phyloP scores from a whole-genome alignment of 345 rosid genomes.

The Odontarrhena argentea region DNA sequence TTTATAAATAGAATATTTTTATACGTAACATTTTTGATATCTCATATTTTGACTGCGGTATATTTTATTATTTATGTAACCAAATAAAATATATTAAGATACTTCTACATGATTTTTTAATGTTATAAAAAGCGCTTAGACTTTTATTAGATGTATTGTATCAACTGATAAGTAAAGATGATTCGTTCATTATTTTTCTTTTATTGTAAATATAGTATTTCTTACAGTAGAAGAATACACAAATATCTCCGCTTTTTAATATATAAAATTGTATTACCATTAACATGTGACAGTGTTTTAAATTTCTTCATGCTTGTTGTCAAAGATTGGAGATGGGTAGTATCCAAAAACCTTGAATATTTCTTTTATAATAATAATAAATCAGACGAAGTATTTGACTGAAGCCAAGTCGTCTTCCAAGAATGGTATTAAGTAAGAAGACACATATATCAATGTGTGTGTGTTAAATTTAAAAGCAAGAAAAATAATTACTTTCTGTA shows the following conservation, averaged over 20 bases:
- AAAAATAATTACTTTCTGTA: conserved; percentile 15
- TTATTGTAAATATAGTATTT: not conserved
- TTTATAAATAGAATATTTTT: no score
- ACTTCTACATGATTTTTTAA: not conserved
- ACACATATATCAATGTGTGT: conserved; percentile 24
- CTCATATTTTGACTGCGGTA: not conserved
- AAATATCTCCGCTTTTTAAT: conserved; percentile 11
- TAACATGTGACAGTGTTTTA: conserved; percentile 1
- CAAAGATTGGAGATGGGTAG: not conserved
- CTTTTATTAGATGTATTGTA: not conserved
- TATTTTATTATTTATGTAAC: not conserved
- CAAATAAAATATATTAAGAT: not conserved
- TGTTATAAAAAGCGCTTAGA: not conserved
- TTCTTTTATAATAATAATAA: not conserved
- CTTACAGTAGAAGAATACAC: conserved; percentile 22
- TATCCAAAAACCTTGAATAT: conserved; percentile 4
- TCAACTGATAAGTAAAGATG: not conserved
- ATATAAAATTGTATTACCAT: not conserved
- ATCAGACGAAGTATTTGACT: conserved; percentile 38
- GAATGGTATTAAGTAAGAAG: conserved; percentile 15
- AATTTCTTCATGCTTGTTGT: not conserved
- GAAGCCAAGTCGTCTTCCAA: conserved; percentile 29
- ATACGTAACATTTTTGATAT: not conserved
- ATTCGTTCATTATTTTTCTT: not conserved
- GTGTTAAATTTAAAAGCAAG: conserved; percentile 8